Conservation (phyloP, 257 asterid genomes). For the Nicotiana benthamiana region DNA sequence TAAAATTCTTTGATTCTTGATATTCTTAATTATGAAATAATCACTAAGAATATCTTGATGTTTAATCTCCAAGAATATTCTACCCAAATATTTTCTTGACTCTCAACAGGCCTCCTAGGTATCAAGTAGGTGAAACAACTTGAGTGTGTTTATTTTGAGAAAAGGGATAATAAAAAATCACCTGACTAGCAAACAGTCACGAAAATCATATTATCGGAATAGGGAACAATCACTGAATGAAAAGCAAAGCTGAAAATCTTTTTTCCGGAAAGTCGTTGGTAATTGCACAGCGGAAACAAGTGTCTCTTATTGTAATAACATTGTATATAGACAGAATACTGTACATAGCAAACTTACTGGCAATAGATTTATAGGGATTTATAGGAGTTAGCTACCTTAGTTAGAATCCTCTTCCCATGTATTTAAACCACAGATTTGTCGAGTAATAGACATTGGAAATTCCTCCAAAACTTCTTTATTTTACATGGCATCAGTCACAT, state of each 20-base stretch:
- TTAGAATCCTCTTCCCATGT: background rate
- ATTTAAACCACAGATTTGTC: background rate
- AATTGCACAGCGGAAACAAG: too few relatives aligned
- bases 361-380: background rate
- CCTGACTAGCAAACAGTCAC: too few relatives aligned
- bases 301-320: too few relatives aligned
- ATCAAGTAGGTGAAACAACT: too few relatives aligned
- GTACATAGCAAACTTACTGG: too few relatives aligned
- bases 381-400: background rate
- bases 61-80: background rate
- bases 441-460: background rate
- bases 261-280: too few relatives aligned
- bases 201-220: too few relatives aligned
- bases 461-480: background rate
- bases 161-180: too few relatives aligned
- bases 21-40: background rate
- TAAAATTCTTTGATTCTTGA: background rate
- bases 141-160: too few relatives aligned
- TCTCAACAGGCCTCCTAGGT: background rate
- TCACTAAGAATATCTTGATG: background rate
- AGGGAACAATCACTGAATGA: too few relatives aligned
- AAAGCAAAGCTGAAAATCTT: too few relatives aligned
- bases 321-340: too few relatives aligned
- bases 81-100: background rate
- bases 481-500: background rate